phyloP scores from a whole-genome alignment of 306 rosid genomes.

The Cicer yamashitae region DNA sequence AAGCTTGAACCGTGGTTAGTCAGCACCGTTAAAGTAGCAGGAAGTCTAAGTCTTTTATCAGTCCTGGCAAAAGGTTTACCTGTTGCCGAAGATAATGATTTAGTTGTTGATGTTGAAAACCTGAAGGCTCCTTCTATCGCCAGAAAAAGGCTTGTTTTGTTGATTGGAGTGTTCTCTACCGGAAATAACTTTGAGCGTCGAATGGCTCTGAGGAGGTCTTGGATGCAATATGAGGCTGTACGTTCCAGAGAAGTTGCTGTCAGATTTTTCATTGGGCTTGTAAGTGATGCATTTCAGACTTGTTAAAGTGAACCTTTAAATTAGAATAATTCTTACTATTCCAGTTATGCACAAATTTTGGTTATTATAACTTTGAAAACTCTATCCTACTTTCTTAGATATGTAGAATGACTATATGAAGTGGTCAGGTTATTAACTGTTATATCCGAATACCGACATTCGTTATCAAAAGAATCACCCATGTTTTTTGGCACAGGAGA shows the following conservation, averaged over 20 bases:
- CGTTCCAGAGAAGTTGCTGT: conserved; percentile 85
- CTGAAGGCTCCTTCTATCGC: conserved; percentile 75
- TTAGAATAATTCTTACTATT: conserved; percentile 17
- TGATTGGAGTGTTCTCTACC: conserved; percentile 86
- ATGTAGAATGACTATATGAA: conserved; percentile 29
- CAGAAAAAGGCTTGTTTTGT: conserved; percentile 70
- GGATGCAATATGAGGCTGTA: conserved; percentile 91
- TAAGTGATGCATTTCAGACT: conserved; percentile 56
- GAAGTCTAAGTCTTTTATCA: conserved; percentile 73
- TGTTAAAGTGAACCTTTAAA: conserved; percentile 24
- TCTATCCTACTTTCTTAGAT: conserved; percentile 27
- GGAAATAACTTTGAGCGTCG: conserved; percentile 94
- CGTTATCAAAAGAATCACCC: conserved; percentile 12
- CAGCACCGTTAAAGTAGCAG: conserved; percentile 65
- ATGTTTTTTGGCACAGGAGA: not conserved
- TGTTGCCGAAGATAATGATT: conserved; percentile 78
- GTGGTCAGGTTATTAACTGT: conserved; percentile 22
- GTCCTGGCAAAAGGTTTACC: conserved; percentile 92
- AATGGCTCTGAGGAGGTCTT: conserved; percentile 94
- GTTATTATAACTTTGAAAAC: conserved; percentile 1
- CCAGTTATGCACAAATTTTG: not conserved
- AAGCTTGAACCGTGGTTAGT: conserved; percentile 94
- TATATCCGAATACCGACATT: conserved; percentile 31
- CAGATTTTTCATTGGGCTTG: conserved; percentile 95
- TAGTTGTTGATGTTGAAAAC: conserved; percentile 62